Base-by-base conservation (phyloP, 2,329 filamentous ascomycete genomes). In the Apiospora sp. region DNA sequence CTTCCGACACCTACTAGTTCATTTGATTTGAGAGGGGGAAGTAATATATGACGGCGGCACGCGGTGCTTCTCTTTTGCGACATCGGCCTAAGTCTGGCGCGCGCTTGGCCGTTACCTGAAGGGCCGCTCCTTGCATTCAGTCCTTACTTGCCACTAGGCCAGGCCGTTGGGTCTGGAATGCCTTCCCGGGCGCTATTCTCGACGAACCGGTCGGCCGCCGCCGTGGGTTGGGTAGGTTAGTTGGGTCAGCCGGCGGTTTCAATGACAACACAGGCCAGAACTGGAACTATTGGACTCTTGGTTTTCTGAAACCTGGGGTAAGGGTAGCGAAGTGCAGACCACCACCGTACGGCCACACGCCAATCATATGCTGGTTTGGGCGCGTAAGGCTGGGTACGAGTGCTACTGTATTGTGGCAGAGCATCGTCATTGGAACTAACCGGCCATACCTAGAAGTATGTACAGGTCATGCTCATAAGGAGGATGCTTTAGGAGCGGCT, bases 61-160 rank as follows among this genome's bases (percentile, higher is more conserved):
- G 58, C 19, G 22, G 51, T 19, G 51, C 27, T 30, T 30, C 51
- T 61, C 30, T 61, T 37, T 5, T 61, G 30, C 13, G 54, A 19
- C 54, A 19, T 5, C 30, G 54, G 54, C 2, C 14, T 12, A 27
- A n/a, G 16, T 12, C 8, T 41, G 8, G 58, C 34, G 58, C 58
- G 58, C 58, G 58, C 58, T 64, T 64, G 58, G 58, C 58, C 58
- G 58, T 10, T 3, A 22, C 34, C 41, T 22, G 12, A 7, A 10
- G 12, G 58, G 34, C 58, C 58, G 58, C 22, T 64, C 58, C 34
- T 64, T 41, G 58, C 58, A 64, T 64, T 41, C 34, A 24, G 10
- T 64, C 30, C 27, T 8, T 61, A 7, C 54, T 49, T 27, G n/a
- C 22, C n/a, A 13, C 58, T 37, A 22, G 58, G 54, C 30, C 54